Evolutionary conservation across 495 filamentous ascomycete genomes (phyloP), one percentile per base, ranked within the genome.

Genomic region (Xylaria nigripes): DNA sequence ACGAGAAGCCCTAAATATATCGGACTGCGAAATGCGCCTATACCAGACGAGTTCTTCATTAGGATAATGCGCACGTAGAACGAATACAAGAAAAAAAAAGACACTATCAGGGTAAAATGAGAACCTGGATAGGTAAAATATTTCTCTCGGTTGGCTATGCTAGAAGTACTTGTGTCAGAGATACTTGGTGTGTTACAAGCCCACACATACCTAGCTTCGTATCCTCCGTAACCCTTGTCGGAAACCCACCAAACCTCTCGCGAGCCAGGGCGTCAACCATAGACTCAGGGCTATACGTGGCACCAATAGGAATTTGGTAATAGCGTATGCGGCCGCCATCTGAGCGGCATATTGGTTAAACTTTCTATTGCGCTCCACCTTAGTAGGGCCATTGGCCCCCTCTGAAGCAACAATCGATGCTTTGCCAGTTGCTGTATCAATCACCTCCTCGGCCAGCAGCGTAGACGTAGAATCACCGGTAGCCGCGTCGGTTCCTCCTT

Each of bases 261-360:
- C 92, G 76, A 96, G 93, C 91, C 90, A 96, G 40, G 93, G 93
- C 48, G 93, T 96, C 13, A 81, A 85, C 87, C 86, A 93, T 23
- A 94, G 74, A 69, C 91, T 95, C 13, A 80, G 62, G 6, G 80
- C 76, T 54, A 98, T 76, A 56, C 93, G 75, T 7, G 85, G 58
- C 5, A 93, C 89, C 58, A 96, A 66, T 52, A 95, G 60, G 18
- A 85, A 82, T 67, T 98, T 98, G 16, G 86, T 90, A 52, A 96
- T 74, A 1, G 87, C 87, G 70, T 88, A 98, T 18, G 93, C 93
- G 32, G 91, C 86, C 15, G 87, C 92, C 48, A 96, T 80, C 70
- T 86, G 78, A 16, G 83, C 61, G 16, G 85, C 71, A 49, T 86
- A 71, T 38, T 75, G 74, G 46, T 81, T 78, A 5, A 75, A 76